Evolutionary conservation across 2,329 filamentous ascomycete genomes (phyloP), one percentile per base, ranked within the genome.

Genomic region (Lojkania enalia): DNA sequence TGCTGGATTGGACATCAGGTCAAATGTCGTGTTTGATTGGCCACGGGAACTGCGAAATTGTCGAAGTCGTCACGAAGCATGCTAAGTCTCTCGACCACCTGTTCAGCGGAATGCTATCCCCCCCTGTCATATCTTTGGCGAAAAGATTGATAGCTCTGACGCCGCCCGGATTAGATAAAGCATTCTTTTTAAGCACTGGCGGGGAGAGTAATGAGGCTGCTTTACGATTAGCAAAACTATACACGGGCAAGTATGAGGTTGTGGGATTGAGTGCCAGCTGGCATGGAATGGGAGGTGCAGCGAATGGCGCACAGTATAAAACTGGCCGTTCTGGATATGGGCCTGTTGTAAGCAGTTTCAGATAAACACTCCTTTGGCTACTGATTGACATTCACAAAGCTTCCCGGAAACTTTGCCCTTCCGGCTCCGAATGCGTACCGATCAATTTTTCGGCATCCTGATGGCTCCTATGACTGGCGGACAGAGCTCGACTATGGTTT

Each of bases 381-480:
- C 25, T 5, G 3, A 3, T 3, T 19, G 76, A 33, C 15, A 16
- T 11, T 11, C 7, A 7, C 9, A 33, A 33, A 9, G 33, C 5
- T 83, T 67, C 80, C 80, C 0, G 83, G 83, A 0, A 76, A 79
- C 44, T 71, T 83, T 3, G 74, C 74, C 1, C 74, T 86, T 25
- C 83, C 83, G 0, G 74, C 79, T 0, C 83, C 83, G 0, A 79
- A 85, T 52, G 72, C 77, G 0, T 86, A 85, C 57, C 77, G 82
- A 3, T 85, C 82, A 0, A 72, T 77, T 0, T 87, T 87, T 62
- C 75, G 79, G 7, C 75, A 77, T 25, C 16, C 76, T 0, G 81
- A 86, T 49, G 82, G 82, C 1, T 75, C 74, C 0, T 81, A 87
- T 50, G 83, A 87, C 58, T 87, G 83, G 83, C 72, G 82, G 52